These are phyloP conservation scores for Alternaria gaisen DNA, from an alignment of 2,329 filamentous ascomycete genomes.

Conservation along the genomic window DNA sequence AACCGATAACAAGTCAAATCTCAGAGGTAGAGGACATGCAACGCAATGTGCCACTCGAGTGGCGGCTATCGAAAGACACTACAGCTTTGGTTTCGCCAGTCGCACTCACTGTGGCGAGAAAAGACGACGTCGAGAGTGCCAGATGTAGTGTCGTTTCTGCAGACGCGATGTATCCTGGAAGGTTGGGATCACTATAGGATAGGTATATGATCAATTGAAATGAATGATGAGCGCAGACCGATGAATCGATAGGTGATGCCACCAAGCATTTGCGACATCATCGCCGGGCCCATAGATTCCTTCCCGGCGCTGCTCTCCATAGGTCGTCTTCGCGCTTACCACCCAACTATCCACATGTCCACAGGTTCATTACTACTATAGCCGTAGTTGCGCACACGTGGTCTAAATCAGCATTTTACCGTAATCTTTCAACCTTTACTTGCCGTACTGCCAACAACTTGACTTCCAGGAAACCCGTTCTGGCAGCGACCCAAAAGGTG, in stretches of 20 bases:
- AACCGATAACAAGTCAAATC: neutral
- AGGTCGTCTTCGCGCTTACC: too few species aligned
- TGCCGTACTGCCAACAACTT: accelerated
- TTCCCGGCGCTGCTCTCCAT: too few species aligned
- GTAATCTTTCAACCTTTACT: accelerated
- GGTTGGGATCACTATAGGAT: neutral
- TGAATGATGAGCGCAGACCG: accelerated
- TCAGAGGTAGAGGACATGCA: conserved; percentile 17
- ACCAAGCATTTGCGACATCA: neutral
- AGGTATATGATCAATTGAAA: neutral
- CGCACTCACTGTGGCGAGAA: neutral
- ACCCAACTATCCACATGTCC: too few species aligned
- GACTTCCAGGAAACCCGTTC: too few species aligned
- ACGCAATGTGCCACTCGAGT: conserved; percentile 15
- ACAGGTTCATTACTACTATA: too few species aligned
- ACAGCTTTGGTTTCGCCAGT: neutral
- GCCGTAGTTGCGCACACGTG: too few species aligned
- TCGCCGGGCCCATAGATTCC: too few species aligned
- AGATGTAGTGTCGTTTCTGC: neutral
- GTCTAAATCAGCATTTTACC: too few species aligned
- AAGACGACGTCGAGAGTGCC: neutral
- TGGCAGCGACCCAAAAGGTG: accelerated
- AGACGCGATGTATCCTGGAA: conserved; percentile 4
- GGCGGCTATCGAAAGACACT: conserved; percentile 9
- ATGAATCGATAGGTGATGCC: neutral